Percentiles rank a stretch among this genome's conserved stretches.
Evolutionary conservation across 2,329 filamentous ascomycete species (phyloP).

Genomic region (Fusarium hostae): DNA sequence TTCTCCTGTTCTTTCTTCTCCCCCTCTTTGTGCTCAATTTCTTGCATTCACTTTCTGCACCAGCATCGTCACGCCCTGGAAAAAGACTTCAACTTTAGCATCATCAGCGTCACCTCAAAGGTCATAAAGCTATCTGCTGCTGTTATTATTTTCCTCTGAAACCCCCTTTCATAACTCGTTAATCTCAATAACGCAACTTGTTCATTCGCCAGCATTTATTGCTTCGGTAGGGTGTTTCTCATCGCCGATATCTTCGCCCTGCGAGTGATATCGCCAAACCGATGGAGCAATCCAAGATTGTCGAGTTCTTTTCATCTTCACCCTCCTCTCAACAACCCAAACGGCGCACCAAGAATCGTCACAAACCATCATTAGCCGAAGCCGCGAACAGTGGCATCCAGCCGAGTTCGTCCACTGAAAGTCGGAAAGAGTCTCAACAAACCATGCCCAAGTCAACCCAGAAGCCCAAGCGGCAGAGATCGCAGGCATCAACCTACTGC

Average conservation of each 20-base stretch:
- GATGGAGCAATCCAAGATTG: constrained; percentile 32
- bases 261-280: background rate
- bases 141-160: background rate
- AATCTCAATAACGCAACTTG: background rate
- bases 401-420: background rate
- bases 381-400: background rate
- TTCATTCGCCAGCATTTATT: background rate
- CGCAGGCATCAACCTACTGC: background rate
- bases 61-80: background rate
- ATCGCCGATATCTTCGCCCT: background rate
- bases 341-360: background rate
- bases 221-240: background rate
- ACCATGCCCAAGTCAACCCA: background rate
- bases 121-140: background rate
- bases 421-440: background rate
- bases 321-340: background rate
- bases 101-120: background rate
- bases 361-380: background rate
- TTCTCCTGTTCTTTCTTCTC: background rate
- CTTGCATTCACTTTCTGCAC: background rate
- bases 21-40: background rate
- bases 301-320: constrained; percentile 24
- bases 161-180: background rate
- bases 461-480: background rate
- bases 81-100: background rate